Conservation (phyloP, 768 basidiomycete genomes). For the Lyophyllum atratum region DNA sequence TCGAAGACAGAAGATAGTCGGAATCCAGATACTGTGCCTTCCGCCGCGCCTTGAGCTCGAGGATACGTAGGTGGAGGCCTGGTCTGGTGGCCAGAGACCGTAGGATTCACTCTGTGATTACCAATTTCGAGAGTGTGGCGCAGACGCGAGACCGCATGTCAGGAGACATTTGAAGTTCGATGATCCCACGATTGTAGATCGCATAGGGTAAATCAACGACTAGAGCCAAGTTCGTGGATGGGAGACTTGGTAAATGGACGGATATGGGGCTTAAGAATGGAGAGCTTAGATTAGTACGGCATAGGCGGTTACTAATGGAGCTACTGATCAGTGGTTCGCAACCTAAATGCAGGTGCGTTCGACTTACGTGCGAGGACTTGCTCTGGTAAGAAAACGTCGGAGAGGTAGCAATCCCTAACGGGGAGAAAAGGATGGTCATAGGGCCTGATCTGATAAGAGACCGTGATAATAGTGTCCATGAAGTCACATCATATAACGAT, state of each 20-base stretch:
- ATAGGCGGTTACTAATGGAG: background rate
- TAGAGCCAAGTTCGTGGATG: background rate
- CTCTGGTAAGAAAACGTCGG: background rate
- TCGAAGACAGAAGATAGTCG: background rate
- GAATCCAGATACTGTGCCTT: background rate
- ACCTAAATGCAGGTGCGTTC: background rate
- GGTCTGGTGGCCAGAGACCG: background rate
- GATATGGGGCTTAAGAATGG: background rate
- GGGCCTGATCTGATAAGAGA: conserved; percentile 2
- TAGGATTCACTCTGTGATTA: background rate
- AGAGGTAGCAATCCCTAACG: background rate
- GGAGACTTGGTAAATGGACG: background rate
- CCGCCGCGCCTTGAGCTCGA: background rate
- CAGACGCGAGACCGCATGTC: background rate
- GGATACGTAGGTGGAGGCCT: background rate
- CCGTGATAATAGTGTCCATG: background rate
- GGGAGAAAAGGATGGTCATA: background rate
- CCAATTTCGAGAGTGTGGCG: background rate
- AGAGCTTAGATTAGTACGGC: background rate
- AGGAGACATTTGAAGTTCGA: background rate
- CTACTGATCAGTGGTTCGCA: background rate
- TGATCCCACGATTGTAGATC: background rate
- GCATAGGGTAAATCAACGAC: background rate
- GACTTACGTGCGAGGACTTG: background rate
- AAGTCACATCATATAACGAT: background rate